phyloP scores from a whole-genome alignment of 495 filamentous ascomycete species.

The Endocarpon pusillum region DNA sequence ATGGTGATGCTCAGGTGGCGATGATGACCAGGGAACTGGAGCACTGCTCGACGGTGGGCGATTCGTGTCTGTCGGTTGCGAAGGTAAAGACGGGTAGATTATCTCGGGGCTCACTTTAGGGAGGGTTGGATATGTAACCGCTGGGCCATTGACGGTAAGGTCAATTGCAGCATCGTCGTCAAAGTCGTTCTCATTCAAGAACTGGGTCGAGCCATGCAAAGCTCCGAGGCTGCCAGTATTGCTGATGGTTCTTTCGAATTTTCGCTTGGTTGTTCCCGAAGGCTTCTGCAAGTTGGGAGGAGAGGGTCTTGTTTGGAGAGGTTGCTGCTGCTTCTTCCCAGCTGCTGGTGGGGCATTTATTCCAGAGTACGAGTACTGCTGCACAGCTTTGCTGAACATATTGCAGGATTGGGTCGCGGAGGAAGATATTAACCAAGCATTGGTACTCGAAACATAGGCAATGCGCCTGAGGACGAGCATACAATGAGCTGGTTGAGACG shows the following conservation, averaged over 20 bases:
- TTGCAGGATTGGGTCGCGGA: too few relatives aligned
- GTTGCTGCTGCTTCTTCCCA: neutral
- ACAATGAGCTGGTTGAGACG: too few relatives aligned
- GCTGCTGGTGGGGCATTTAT: too few relatives aligned
- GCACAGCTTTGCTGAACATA: neutral
- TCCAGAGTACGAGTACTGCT: conserved; percentile 1
- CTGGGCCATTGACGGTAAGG: conserved; percentile 13
- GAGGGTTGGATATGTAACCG: neutral
- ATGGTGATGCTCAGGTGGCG: conserved; percentile 34
- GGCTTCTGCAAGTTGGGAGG: neutral
- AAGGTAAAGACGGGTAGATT: conserved; percentile 26
- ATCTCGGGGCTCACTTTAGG: conserved; percentile 13
- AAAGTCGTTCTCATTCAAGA: conserved; percentile 39
- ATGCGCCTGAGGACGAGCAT: too few relatives aligned
- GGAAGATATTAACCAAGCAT: too few relatives aligned
- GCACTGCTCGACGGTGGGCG: conserved; percentile 29
- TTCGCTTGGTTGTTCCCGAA: neutral
- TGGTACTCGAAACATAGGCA: too few relatives aligned
- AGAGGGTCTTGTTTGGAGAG: neutral
- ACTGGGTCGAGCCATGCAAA: conserved; percentile 14
- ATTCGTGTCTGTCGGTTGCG: conserved; percentile 17
- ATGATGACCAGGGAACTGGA: conserved; percentile 47
- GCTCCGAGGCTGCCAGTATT: neutral
- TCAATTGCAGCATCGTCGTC: conserved; percentile 34
- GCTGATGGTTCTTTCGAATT: neutral